Evolutionary conservation across 352 stramenopile species (phyloP).

Genomic region (Phytophthora hybrid): DNA sequence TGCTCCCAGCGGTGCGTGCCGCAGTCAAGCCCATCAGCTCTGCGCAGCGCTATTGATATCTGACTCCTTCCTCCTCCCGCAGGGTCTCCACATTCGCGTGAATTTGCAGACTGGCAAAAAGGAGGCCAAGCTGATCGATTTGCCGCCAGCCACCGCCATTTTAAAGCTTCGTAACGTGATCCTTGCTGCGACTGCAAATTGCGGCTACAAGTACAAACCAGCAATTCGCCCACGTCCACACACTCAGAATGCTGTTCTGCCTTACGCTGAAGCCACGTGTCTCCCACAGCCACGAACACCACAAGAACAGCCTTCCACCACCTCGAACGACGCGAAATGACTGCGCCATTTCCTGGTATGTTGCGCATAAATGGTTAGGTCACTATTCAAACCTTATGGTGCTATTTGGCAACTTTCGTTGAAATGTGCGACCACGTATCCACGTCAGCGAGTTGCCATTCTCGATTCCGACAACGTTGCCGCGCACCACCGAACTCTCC

Average conservation of each 20-base stretch:
- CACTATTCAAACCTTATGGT: conserved; percentile 7
- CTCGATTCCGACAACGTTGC: conserved; percentile 24
- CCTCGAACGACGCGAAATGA: not conserved
- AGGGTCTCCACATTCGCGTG: conserved; percentile 71
- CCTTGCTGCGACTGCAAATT: not conserved
- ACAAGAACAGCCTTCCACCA: not conserved
- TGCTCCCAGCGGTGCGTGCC: conserved; percentile 52
- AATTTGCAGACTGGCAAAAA: conserved; percentile 68
- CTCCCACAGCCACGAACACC: conserved; percentile 1
- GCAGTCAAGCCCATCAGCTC: not conserved
- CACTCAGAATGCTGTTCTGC: not conserved
- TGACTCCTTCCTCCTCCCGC: not conserved
- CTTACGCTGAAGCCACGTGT: conserved; percentile 27
- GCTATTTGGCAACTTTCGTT: not conserved
- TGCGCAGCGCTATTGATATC: not conserved
- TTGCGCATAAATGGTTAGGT: conserved; percentile 16
- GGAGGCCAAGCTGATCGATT: conserved; percentile 63
- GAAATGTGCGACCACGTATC: conserved; percentile 27
- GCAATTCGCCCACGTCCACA: not conserved
- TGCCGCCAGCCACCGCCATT: not conserved
- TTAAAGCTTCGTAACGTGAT: not conserved
- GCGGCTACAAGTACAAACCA: not conserved
- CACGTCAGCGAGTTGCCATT: conserved; percentile 24
- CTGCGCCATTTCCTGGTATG: not conserved
- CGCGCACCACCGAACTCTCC: not conserved